Evolutionary conservation across 306 rosid genomes (phyloP), one percentile per base, ranked within the genome.

Genomic region (Biancaea sappan): DNA sequence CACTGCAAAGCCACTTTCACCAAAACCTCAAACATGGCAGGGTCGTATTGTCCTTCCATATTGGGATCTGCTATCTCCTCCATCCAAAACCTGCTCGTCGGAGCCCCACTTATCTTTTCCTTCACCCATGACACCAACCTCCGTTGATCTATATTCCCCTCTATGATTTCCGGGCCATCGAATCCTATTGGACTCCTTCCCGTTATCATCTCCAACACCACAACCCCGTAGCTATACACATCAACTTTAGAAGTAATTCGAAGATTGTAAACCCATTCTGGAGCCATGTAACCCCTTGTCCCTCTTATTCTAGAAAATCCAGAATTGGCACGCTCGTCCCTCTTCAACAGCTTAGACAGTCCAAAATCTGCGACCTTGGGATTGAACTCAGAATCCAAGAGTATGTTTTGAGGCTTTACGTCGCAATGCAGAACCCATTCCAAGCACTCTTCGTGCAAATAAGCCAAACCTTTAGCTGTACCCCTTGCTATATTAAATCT

Each of bases 341-440:
- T 80, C 1, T 86, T 83, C 0, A 84, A 48, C 0, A 88, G 72
- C 29, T 90, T 88, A 1, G 93, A 90, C 32, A 91, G 56, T 0
- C 92, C 96, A 26, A 88, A 91, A 83, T 91, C 89, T 3, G 90
- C 90, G 0, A 91, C 94, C 62, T 91, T 91, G 19, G 94, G 90
- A 2, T 67, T 68, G 40, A 69, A 86, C 14, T 76, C 58, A 1
- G 84, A 70, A 75, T 85, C 85, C 4, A 90, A 50, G 4, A 90
- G 87, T 67, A 88, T 86, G 61, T 90, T 90, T 5, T 86, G 87
- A 66, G 92, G 94, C 84, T 86, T 91, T 22, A 86, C 89, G 34
- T 91, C 96, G 19, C 90, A 91, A 22, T 88, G 96, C n/a, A 91
- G 70, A 68, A 88, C 79, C 96, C 96, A 91, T 71, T 91, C 96